Evolutionary conservation across 306 rosid genomes (phyloP).

Genomic region (Castanospermum australe): DNA sequence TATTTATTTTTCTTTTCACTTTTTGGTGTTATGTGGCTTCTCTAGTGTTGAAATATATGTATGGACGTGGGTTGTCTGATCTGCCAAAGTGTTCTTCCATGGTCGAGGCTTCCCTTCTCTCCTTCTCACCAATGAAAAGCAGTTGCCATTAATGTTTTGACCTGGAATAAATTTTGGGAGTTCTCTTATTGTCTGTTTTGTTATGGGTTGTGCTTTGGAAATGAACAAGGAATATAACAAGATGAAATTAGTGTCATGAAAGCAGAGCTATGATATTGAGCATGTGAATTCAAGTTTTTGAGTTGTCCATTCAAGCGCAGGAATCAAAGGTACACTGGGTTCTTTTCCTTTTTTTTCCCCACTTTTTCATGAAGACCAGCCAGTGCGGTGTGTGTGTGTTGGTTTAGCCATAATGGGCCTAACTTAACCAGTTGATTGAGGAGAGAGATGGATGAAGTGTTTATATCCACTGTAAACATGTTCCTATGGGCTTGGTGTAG

Average conservation of each 20-base stretch:
- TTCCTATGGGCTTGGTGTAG: neutral
- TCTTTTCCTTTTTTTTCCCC: neutral
- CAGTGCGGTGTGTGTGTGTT: neutral
- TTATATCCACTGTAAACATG: neutral
- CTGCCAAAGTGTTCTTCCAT: conserved; percentile 1
- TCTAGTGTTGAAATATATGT: neutral
- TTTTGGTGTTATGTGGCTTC: neutral
- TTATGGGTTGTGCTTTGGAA: conserved; percentile 8
- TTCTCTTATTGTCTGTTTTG: neutral
- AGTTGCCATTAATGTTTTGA: neutral
- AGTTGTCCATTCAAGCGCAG: neutral
- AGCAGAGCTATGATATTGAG: conserved; percentile 3
- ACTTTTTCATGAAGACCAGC: neutral
- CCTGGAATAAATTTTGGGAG: neutral
- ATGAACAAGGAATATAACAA: neutral
- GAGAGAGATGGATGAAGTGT: neutral
- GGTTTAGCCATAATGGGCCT: neutral
- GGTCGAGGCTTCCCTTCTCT: neutral
- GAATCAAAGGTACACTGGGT: neutral
- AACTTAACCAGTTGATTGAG: neutral
- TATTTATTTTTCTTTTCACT: neutral
- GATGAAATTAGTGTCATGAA: neutral
- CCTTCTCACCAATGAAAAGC: neutral
- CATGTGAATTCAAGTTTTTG: neutral
- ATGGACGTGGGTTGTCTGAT: neutral